These are phyloP conservation scores for Eimeria tenella DNA, from an alignment of 169 alveolate species.

Conservation along the genomic window DNA sequence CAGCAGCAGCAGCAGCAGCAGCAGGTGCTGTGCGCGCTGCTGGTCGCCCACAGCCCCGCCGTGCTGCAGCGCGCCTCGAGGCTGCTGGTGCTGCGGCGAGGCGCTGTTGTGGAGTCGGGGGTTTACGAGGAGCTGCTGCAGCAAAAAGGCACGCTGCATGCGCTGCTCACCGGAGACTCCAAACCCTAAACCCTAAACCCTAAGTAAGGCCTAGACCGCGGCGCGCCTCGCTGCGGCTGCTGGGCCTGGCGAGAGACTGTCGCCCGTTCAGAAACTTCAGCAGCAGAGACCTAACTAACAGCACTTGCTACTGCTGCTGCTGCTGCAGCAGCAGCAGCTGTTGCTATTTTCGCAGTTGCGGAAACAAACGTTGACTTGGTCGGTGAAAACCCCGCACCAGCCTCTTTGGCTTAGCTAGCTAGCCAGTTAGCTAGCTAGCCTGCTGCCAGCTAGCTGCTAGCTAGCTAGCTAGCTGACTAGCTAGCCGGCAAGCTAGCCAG, in stretches of 20 bases:
- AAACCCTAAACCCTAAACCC: slow-evolving; percentile 14
- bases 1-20: slow-evolving; percentile 39
- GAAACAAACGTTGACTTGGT: no score
- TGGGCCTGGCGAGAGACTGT: background rate
- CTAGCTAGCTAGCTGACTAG: background rate
- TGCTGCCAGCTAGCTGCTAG: background rate
- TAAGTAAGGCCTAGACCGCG: background rate
- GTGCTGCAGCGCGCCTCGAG: slow-evolving; percentile 33
- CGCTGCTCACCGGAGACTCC: background rate
- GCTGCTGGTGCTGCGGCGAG: slow-evolving; percentile 26
- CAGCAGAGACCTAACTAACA: background rate
- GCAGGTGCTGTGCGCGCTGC: slow-evolving; percentile 6
- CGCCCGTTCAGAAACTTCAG: background rate
- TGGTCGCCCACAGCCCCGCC: slow-evolving; percentile 67
- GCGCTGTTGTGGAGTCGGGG: slow-evolving; percentile 32
- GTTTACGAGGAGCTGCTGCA: slow-evolving; percentile 27
- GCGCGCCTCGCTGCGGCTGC: no score
- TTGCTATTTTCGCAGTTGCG: background rate
- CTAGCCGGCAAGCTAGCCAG: background rate
- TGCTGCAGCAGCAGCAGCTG: background rate
- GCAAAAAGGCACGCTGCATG: slow-evolving; percentile 30
- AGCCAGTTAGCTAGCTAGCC: no score
- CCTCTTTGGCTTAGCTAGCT: no score
- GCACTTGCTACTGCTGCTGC: background rate
- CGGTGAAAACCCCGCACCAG: no score